These are phyloP conservation scores for Gnomoniopsis smithogilvyi DNA, from an alignment of 2,329 filamentous ascomycete species.

Conservation along the genomic window DNA sequence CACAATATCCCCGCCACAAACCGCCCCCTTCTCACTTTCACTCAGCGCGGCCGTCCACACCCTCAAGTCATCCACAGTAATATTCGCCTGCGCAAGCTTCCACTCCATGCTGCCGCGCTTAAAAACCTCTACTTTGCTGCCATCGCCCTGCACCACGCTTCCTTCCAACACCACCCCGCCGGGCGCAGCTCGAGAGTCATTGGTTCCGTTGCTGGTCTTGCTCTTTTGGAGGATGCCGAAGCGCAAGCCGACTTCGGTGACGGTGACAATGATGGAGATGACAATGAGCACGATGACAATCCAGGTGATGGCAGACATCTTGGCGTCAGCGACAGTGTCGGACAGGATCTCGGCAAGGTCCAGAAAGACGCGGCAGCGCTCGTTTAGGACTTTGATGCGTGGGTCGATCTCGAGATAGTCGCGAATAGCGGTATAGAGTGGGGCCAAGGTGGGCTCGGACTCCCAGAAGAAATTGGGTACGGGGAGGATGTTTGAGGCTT, in stretches of 20 bases:
- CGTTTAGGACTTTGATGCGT: constrained; percentile 94
- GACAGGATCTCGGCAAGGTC: constrained; percentile 93
- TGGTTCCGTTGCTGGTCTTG: constrained; percentile 17
- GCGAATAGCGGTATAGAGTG: constrained; percentile 88
- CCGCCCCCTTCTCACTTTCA: constrained; percentile 25
- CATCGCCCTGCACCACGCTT: not conserved
- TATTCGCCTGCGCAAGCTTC: constrained; percentile 20
- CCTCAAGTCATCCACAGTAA: constrained; percentile 28
- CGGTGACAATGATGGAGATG: constrained; percentile 86
- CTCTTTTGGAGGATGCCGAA: constrained; percentile 67
- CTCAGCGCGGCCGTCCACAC: constrained; percentile 22
- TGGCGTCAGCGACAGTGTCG: constrained; percentile 87
- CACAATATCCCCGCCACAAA: constrained; percentile 27
- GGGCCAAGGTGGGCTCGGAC: constrained; percentile 89
- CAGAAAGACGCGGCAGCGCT: constrained; percentile 92
- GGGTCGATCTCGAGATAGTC: constrained; percentile 98
- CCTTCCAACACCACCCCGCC: not conserved
- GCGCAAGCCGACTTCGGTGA: constrained; percentile 81
- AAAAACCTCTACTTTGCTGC: not conserved
- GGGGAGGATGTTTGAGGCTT: constrained; percentile 92
- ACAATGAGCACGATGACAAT: constrained; percentile 95
- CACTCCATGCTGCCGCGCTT: constrained; percentile 19
- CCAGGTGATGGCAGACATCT: constrained; percentile 96
- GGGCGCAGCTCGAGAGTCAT: constrained; percentile 1
- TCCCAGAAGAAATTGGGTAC: constrained; percentile 99